Evolutionary conservation across 139 green algal genomes (phyloP).

Genomic region (Asterochloris sp.): DNA sequence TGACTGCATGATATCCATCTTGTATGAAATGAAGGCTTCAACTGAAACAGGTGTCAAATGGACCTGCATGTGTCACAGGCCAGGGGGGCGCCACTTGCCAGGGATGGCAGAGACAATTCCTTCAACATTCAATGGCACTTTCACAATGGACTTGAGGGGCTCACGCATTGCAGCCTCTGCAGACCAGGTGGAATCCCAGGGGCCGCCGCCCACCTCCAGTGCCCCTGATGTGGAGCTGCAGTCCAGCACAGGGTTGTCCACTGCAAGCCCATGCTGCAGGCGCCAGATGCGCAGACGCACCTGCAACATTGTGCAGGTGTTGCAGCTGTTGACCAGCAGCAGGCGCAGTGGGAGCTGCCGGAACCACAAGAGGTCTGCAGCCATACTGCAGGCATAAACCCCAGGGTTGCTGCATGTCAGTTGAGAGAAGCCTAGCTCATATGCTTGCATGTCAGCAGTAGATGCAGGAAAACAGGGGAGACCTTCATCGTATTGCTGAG

Average conservation of each 20-base stretch:
- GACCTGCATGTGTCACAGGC: neutral
- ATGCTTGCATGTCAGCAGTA: too few species aligned
- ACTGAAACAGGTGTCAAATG: too few species aligned
- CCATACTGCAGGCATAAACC: too few species aligned
- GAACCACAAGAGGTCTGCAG: too few species aligned
- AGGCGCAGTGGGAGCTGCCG: too few species aligned
- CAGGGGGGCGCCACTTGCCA: neutral
- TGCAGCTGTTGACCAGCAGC: too few species aligned
- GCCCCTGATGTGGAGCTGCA: constrained; percentile 54
- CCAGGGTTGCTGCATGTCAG: too few species aligned
- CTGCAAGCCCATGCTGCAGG: constrained; percentile 1
- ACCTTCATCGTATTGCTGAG: too few species aligned
- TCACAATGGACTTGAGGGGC: constrained; percentile 68
- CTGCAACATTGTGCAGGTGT: constrained; percentile 3
- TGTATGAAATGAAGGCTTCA: too few species aligned
- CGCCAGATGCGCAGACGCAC: constrained; percentile 67
- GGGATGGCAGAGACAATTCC: constrained; percentile 25
- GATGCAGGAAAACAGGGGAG: too few species aligned
- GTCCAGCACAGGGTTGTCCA: constrained; percentile 57
- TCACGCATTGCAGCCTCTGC: constrained; percentile 74
- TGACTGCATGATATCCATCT: too few species aligned
- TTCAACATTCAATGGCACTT: constrained; percentile 73
- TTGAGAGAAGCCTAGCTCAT: too few species aligned
- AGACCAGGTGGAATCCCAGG: constrained; percentile 83
- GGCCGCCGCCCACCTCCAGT: constrained; percentile 90